Evolutionary conservation across 495 filamentous ascomycete species (phyloP).

Genomic region (Hyaloscypha finlandica): DNA sequence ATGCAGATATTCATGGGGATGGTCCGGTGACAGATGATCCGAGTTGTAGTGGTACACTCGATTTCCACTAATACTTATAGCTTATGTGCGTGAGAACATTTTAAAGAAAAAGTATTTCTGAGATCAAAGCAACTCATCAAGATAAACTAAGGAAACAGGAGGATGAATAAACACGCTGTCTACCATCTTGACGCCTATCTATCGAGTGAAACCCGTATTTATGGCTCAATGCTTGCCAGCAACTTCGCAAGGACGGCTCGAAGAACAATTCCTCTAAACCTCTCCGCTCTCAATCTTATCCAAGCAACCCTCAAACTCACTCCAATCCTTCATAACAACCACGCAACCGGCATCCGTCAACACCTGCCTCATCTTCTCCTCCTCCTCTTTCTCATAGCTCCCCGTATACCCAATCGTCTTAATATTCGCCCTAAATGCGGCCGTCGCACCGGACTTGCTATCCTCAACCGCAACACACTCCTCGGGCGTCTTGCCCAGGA

Average conservation of each 20-base stretch:
- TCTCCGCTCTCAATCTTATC: slow-evolving; percentile 59
- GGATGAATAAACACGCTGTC: background rate
- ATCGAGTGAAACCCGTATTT: slow-evolving; percentile 6
- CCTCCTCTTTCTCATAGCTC: slow-evolving; percentile 71
- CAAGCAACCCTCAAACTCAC: slow-evolving; percentile 71
- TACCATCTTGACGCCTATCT: slow-evolving; percentile 12
- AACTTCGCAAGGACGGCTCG: background rate
- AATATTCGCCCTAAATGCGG: slow-evolving; percentile 80
- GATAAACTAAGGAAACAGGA: background rate
- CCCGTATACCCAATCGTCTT: slow-evolving; percentile 87
- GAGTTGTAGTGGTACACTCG: too few relatives aligned
- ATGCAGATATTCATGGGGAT: too few relatives aligned
- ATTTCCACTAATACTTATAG: too few relatives aligned
- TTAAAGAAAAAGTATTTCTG: background rate
- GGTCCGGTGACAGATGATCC: too few relatives aligned
- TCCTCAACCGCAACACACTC: slow-evolving; percentile 89
- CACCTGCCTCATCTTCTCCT: slow-evolving; percentile 69
- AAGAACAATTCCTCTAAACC: slow-evolving; percentile 7
- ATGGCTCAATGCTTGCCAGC: background rate
- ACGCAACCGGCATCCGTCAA: slow-evolving; percentile 70
- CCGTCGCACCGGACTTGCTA: slow-evolving; percentile 82
- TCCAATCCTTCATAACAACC: slow-evolving; percentile 85
- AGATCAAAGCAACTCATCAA: background rate
- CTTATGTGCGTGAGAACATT: too few relatives aligned
- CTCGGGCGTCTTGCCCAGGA: slow-evolving; percentile 69